These are phyloP conservation scores for Eurotiales sp. DNA, from an alignment of 2,329 filamentous ascomycete species.

Conservation along the genomic window DNA sequence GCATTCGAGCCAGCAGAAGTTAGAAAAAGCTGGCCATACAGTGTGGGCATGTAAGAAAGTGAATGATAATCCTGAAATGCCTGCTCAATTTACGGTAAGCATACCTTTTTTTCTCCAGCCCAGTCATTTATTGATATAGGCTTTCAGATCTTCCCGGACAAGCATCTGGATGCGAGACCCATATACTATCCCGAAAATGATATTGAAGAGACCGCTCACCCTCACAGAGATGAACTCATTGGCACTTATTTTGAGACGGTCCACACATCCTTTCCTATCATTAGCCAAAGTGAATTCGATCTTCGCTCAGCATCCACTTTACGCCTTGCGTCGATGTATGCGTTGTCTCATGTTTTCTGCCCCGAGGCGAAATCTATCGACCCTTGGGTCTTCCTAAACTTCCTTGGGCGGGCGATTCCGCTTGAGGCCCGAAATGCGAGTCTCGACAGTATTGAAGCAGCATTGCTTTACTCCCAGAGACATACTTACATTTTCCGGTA, in stretches of 20 bases:
- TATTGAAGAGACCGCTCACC: background rate
- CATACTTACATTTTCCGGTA: constrained; percentile 1
- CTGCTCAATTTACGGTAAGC: background rate
- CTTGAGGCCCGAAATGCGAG: background rate
- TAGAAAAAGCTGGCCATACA: background rate
- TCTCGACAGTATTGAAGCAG: background rate
- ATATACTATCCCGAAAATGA: background rate
- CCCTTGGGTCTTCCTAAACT: background rate
- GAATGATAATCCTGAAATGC: background rate
- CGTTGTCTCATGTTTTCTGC: background rate
- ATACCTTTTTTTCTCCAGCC: background rate
- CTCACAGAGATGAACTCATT: background rate
- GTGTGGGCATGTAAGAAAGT: background rate
- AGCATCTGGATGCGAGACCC: background rate
- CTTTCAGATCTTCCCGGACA: background rate
- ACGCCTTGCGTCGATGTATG: background rate
- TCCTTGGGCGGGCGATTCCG: background rate
- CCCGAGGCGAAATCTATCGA: background rate
- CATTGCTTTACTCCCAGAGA: background rate
- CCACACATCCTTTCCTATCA: background rate
- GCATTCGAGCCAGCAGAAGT: background rate
- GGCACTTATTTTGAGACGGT: background rate
- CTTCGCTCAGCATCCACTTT: background rate
- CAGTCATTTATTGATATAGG: background rate
- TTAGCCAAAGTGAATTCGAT: background rate